Conservation (phyloP, 495 filamentous ascomycete genomes). For the Podospora pseudoanserina region DNA sequence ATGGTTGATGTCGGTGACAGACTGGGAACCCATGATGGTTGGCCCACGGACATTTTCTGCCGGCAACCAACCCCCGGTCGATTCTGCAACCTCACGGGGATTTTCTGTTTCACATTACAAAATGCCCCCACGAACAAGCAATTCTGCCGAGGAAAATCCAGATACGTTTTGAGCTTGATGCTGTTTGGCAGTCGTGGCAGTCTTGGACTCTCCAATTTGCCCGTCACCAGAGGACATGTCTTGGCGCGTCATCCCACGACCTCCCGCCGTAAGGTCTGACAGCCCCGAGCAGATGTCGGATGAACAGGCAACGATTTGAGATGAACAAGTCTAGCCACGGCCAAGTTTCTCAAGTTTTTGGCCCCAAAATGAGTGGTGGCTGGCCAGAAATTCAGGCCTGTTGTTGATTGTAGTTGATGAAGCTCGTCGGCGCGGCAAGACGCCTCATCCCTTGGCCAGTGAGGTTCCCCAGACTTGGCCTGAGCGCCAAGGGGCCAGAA, state of each 20-base stretch:
- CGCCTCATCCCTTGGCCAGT: constrained; percentile 2
- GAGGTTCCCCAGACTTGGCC: constrained; percentile 10
- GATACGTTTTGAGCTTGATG: background rate
- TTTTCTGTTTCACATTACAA: background rate
- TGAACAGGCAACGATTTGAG: background rate
- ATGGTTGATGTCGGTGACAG: background rate
- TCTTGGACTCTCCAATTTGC: background rate
- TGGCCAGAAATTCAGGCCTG: background rate
- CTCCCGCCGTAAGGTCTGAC: background rate
- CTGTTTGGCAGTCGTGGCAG: background rate
- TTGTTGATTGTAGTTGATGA: background rate
- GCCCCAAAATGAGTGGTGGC: background rate
- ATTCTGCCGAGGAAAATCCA: background rate
- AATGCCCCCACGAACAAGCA: background rate
- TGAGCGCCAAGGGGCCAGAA: constrained; percentile 5
- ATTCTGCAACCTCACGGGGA: background rate
- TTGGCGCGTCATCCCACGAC: background rate
- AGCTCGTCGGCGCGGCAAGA: background rate
- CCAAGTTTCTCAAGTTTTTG: background rate
- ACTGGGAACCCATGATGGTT: background rate
- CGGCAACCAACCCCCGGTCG: background rate
- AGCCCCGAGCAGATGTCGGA: background rate
- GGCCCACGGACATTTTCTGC: background rate
- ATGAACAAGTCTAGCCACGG: background rate
- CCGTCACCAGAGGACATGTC: background rate